These are phyloP conservation scores for Rhizopogon vinicolor DNA, from an alignment of 768 basidiomycete genomes.

Conservation along the genomic window DNA sequence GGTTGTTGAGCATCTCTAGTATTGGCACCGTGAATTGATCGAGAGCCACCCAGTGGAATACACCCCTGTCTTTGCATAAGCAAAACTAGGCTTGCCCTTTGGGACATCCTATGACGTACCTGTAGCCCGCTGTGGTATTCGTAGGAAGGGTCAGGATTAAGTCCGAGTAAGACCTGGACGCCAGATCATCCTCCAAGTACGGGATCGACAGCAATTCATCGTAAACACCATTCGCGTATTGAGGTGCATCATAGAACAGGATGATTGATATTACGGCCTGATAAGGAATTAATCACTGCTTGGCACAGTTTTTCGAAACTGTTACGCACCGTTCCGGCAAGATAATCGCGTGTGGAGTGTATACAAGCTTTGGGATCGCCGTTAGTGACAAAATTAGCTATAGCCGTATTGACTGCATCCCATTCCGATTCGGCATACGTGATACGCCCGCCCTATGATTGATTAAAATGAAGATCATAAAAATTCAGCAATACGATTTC, in stretches of 20 bases:
- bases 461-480: conserved; percentile 15
- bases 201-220: conserved; percentile 23
- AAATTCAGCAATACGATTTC: conserved; percentile 9
- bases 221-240: conserved; percentile 21
- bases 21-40: neutral
- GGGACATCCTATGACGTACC: neutral
- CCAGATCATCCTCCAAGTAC: conserved; percentile 5
- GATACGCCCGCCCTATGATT: conserved; percentile 45
- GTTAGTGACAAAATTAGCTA: conserved; percentile 18
- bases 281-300: neutral
- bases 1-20: neutral
- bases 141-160: conserved; percentile 16
- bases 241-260: conserved; percentile 54
- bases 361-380: conserved; percentile 27
- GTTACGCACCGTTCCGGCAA: conserved; percentile 25
- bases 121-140: conserved; percentile 5
- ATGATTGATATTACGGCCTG: conserved; percentile 23
- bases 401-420: conserved; percentile 19
- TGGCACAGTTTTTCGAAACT: no score
- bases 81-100: neutral
- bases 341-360: conserved; percentile 31
- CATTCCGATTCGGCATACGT: conserved; percentile 12
- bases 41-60: neutral
- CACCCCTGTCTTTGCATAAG: neutral
- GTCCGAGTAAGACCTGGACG: conserved; percentile 18